Conservation (phyloP, 768 basidiomycete species). For the Trametes punicea region DNA sequence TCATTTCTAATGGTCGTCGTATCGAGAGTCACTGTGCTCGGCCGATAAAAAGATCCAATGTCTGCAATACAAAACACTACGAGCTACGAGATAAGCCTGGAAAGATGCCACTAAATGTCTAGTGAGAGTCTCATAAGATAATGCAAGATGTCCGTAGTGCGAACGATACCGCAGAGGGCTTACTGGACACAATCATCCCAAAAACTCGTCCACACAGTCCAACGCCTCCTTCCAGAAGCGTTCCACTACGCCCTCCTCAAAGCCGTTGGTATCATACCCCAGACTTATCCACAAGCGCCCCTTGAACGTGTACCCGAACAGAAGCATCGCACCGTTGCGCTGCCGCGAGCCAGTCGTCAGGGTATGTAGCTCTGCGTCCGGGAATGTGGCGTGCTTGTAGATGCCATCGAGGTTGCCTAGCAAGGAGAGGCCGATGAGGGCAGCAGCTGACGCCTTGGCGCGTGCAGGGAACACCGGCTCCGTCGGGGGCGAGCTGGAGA, state of each 20-base stretch:
- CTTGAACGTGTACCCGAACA: constrained; percentile 79
- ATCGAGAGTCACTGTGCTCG: too few relatives aligned
- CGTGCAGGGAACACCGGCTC: constrained; percentile 25
- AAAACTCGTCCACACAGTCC: constrained; percentile 53
- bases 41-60: too few relatives aligned
- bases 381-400: constrained; percentile 65
- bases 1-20: too few relatives aligned
- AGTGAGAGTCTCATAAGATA: too few relatives aligned
- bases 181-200: constrained; percentile 29
- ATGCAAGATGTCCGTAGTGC: background rate
- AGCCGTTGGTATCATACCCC: constrained; percentile 77
- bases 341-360: constrained; percentile 86
- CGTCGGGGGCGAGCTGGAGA: constrained; percentile 10
- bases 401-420: constrained; percentile 83
- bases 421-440: constrained; percentile 75
- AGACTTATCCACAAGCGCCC: constrained; percentile 77
- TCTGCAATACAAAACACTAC: too few relatives aligned
- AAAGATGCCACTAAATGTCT: too few relatives aligned
- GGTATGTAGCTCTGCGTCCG: constrained; percentile 56
- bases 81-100: too few relatives aligned
- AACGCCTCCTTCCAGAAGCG: constrained; percentile 65
- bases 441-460: constrained; percentile 49
- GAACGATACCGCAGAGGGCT: background rate
- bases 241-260: constrained; percentile 57
- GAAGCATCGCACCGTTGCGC: constrained; percentile 68